Conservation (phyloP, 805 yeast species). For the Candida nitratophila region DNA sequence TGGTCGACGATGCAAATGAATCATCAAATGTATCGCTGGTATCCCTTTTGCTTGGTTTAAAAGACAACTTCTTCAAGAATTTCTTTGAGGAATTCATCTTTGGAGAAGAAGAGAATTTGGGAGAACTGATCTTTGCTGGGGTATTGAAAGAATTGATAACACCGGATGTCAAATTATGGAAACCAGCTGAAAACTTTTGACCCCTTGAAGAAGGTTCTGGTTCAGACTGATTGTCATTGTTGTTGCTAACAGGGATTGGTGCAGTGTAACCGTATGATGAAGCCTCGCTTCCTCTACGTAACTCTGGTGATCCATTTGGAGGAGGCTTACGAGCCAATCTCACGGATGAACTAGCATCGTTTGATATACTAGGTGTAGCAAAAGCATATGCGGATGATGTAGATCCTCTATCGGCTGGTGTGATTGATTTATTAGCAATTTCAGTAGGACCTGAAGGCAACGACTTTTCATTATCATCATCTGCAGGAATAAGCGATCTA, state of each 20-base stretch:
- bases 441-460: not conserved
- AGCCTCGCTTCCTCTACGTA: not conserved
- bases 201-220: not conserved
- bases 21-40: not conserved
- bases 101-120: not conserved
- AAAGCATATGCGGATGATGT: not conserved
- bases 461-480: not conserved
- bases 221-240: not conserved
- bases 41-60: constrained; percentile 1
- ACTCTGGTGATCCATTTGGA: not conserved
- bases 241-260: not conserved
- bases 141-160: constrained; percentile 1
- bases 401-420: not conserved
- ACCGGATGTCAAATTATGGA: not conserved
- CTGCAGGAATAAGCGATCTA: not conserved
- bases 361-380: not conserved
- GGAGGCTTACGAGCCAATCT: constrained; percentile 1
- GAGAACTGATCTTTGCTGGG: not conserved
- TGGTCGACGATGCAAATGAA: not conserved
- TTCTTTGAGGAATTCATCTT: not conserved
- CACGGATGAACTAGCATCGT: not conserved
- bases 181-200: not conserved
- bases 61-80: constrained; percentile 1
- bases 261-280: not conserved
- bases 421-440: not conserved